phyloP scores from a whole-genome alignment of 768 basidiomycete genomes.

The Boletellus emodensis region DNA sequence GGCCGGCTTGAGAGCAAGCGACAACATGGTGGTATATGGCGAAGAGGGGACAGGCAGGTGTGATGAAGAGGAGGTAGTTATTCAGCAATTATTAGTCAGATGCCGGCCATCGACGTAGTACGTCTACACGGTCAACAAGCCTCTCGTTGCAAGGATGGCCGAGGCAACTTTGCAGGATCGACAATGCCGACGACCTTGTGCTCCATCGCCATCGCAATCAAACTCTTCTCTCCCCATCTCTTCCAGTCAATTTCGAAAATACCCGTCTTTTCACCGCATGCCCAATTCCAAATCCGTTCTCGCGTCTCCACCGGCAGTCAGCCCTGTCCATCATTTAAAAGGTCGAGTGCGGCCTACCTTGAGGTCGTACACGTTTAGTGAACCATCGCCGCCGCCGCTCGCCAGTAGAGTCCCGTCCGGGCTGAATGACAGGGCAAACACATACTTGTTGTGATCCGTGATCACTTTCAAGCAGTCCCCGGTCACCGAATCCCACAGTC shows the following conservation, averaged over 20 bases:
- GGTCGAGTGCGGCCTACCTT: constrained; percentile 46
- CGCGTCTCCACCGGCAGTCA: constrained; percentile 33
- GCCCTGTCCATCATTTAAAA: not conserved
- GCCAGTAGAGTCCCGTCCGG: constrained; percentile 69
- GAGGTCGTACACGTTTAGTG: constrained; percentile 66
- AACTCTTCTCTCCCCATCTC: constrained; percentile 46
- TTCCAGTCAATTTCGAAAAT: constrained; percentile 81
- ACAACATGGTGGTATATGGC: constrained; percentile 16
- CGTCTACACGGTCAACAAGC: constrained; percentile 6
- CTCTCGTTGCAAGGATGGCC: not conserved
- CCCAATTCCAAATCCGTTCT: constrained; percentile 62
- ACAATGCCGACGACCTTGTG: constrained; percentile 64
- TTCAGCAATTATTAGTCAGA: constrained; percentile 11
- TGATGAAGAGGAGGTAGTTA: not conserved
- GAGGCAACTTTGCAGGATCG: constrained; percentile 45
- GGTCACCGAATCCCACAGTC: constrained; percentile 78
- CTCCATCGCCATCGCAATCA: constrained; percentile 69
- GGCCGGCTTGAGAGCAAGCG: constrained; percentile 9
- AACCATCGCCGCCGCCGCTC: constrained; percentile 78
- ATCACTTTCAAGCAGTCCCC: constrained; percentile 74
- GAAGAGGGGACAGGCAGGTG: not conserved
- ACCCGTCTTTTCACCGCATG: constrained; percentile 55
- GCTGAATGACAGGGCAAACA: constrained; percentile 74
- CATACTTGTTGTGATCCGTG: constrained; percentile 62
- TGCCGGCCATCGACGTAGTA: not conserved